phyloP scores from a whole-genome alignment of 345 rosid genomes.

The Erucastrum elatum region DNA sequence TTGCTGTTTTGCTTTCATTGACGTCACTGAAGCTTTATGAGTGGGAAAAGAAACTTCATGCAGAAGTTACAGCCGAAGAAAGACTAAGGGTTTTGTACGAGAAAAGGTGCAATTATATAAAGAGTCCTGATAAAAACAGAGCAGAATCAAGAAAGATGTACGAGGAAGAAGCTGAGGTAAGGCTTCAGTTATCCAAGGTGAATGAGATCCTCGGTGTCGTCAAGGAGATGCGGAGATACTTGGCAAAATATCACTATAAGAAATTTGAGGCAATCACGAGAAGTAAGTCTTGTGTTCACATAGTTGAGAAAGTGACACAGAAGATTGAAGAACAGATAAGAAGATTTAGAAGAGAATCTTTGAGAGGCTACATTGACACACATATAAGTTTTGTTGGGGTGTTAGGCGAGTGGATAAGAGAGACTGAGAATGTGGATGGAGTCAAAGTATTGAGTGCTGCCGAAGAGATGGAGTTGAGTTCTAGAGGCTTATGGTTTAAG shows the following conservation, averaged over 20 bases:
- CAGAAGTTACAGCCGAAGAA: conserved; percentile 27
- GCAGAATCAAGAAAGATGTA: conserved; percentile 11
- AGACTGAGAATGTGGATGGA: conserved; percentile 34
- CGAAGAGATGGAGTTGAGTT: conserved; percentile 28
- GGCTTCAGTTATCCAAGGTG: not conserved
- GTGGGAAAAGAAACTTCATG: conserved; percentile 31
- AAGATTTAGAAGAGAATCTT: conserved; percentile 33
- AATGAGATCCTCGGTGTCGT: conserved; percentile 29
- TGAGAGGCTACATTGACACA: conserved; percentile 36
- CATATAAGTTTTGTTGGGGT: conserved; percentile 33
- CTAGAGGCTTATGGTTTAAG: conserved; percentile 36
- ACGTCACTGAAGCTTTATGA: conserved; percentile 25
- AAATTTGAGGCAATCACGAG: conserved; percentile 20
- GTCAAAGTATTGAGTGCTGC: conserved; percentile 28
- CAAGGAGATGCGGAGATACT: conserved; percentile 32
- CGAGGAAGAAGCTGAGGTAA: conserved; percentile 10
- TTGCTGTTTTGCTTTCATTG: conserved; percentile 6
- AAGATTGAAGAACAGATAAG: conserved; percentile 21
- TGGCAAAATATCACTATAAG: conserved; percentile 40
- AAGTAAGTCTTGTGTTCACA: conserved; percentile 34
- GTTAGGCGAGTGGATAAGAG: conserved; percentile 38
- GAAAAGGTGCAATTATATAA: conserved; percentile 10
- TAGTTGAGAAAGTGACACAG: conserved; percentile 23
- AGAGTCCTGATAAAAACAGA: conserved; percentile 19
- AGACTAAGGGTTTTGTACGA: conserved; percentile 31